These are phyloP conservation scores for Pleurotus sapidus DNA, from an alignment of 768 basidiomycete species.

Conservation along the genomic window DNA sequence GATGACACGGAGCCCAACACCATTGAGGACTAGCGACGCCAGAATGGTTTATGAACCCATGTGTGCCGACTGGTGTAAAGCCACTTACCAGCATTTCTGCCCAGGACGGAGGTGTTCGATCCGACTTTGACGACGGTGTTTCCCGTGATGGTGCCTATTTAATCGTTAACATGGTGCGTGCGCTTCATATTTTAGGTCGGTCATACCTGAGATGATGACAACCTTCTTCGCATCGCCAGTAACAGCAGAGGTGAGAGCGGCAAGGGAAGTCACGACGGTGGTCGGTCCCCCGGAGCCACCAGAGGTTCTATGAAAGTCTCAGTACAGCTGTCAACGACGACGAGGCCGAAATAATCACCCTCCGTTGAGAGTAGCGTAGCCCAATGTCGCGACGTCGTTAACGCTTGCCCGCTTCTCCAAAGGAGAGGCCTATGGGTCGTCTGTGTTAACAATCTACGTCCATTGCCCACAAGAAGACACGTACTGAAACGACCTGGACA, in stretches of 20 bases:
- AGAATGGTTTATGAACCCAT: no score
- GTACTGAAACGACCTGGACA: conserved; percentile 25
- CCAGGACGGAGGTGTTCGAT: conserved; percentile 41
- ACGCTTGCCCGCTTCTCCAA: conserved; percentile 32
- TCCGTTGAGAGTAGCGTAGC: conserved; percentile 34
- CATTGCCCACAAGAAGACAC: not conserved
- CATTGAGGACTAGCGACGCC: conserved; percentile 34
- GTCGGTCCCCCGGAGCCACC: conserved; percentile 41
- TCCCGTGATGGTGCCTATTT: conserved; percentile 40
- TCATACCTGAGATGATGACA: conserved; percentile 39
- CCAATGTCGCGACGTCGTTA: conserved; percentile 32
- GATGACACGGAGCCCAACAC: conserved; percentile 43
- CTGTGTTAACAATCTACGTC: no score
- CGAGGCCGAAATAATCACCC: conserved; percentile 19
- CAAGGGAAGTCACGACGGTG: conserved; percentile 41
- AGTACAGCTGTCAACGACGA: conserved; percentile 2
- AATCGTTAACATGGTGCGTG: not conserved
- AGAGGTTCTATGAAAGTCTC: conserved; percentile 27
- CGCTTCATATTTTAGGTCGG: no score
- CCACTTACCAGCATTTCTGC: conserved; percentile 32
- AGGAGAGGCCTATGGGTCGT: not conserved
- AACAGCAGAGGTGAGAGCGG: conserved; percentile 38
- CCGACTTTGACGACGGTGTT: conserved; percentile 38
- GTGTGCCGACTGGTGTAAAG: not conserved
- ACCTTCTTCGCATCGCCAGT: conserved; percentile 37